These are phyloP conservation scores for Aspergillus puulaauensis DNA, from an alignment of 2,329 filamentous ascomycete genomes.

Conservation along the genomic window DNA sequence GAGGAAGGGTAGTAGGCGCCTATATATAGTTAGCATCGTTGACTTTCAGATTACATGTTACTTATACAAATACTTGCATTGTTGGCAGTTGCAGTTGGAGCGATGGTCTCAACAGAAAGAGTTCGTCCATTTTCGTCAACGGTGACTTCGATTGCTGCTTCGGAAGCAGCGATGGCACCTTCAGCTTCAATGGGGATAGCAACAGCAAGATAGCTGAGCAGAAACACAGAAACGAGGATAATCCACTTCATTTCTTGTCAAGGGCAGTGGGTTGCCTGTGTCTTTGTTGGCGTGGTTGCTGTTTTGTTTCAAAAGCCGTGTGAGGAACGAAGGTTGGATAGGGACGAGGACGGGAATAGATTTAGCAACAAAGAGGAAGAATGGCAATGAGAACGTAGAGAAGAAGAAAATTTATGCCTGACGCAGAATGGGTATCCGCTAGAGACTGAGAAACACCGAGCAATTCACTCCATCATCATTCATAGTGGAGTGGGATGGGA, in stretches of 20 bases:
- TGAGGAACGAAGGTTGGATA: neutral
- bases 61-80: slow-evolving; percentile 13
- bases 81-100: slow-evolving; percentile 2
- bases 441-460: neutral
- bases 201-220: slow-evolving; percentile 17
- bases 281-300: neutral
- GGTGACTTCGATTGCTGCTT: slow-evolving; percentile 44
- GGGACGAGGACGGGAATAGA: neutral
- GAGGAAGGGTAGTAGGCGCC: neutral
- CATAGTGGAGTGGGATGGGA: neutral
- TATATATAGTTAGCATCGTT: neutral
- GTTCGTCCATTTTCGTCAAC: slow-evolving; percentile 59
- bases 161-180: slow-evolving; percentile 34
- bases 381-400: neutral
- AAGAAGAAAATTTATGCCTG: neutral
- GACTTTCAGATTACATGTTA: neutral
- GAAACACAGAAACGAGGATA: slow-evolving; percentile 21
- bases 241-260: slow-evolving; percentile 17
- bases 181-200: slow-evolving; percentile 33
- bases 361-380: neutral
- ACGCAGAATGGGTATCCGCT: neutral
- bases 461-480: neutral
- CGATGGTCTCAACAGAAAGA: slow-evolving; percentile 40
- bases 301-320: neutral
- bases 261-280: neutral